Conservation (phyloP, 208 protist genomes). For the Acanthamoeba quina region DNA sequence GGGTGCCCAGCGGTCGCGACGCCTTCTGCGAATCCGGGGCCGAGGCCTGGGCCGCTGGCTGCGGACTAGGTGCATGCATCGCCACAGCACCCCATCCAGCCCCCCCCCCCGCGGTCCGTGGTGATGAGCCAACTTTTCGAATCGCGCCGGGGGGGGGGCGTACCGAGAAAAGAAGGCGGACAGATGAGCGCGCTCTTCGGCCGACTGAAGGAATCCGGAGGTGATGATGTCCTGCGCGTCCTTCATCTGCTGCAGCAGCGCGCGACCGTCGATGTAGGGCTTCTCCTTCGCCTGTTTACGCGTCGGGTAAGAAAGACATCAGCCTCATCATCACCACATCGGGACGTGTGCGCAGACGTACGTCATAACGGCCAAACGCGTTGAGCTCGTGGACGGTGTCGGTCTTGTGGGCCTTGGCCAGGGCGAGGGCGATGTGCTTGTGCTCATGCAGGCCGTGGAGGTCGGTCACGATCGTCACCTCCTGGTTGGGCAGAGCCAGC, state of each 20-base stretch:
- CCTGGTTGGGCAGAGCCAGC: conserved; percentile 48
- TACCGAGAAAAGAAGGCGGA: conserved; percentile 8
- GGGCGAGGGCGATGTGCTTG: conserved; percentile 35
- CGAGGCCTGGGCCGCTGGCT: not conserved
- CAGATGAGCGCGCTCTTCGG: not conserved
- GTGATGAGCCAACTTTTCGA: not conserved
- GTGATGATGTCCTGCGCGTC: conserved; percentile 15
- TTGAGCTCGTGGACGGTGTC: conserved; percentile 19
- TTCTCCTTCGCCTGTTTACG: not conserved
- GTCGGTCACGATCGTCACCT: conserved; percentile 23
- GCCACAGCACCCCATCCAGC: no score
- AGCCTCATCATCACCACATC: not conserved
- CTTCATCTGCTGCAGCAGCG: conserved; percentile 30
- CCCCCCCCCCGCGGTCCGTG: no score
- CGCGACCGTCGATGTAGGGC: conserved; percentile 44
- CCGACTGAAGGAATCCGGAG: not conserved
- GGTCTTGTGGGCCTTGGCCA: conserved; percentile 38
- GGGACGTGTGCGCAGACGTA: not conserved
- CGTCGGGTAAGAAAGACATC: not conserved
- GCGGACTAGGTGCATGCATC: not conserved
- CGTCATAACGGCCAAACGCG: not conserved
- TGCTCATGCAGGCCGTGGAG: conserved; percentile 61
- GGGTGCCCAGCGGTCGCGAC: conserved; percentile 4
- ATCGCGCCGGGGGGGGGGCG: not conserved
- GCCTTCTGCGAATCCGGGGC: not conserved